A percentile compares a stretch with the other conserved stretches of the same genome.
Conservation (phyloP, 2,329 filamentous ascomycete species). For the Arachnomyces sp. region DNA sequence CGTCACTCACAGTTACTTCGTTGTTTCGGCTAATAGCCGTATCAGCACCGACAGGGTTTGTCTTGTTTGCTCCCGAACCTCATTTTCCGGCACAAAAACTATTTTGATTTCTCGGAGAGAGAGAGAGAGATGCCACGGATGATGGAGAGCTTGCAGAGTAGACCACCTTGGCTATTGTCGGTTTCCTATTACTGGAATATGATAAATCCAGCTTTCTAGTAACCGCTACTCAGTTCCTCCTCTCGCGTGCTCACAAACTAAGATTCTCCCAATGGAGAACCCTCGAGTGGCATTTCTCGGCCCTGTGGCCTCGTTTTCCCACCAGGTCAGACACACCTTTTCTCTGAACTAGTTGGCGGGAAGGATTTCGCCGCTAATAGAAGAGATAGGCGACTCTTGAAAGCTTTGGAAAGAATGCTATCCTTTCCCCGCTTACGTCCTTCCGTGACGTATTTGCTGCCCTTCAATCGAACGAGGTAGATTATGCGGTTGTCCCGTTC, state of each 20-base stretch:
- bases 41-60: slow-evolving; percentile 8
- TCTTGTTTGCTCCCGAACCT: slow-evolving; percentile 16
- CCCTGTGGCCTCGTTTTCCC: slow-evolving; percentile 59
- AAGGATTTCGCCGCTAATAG: not conserved
- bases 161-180: not conserved
- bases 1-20: too few relatives aligned
- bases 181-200: not conserved
- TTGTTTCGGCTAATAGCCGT: too few relatives aligned
- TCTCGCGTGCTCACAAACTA: not conserved
- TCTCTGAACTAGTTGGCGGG: not conserved
- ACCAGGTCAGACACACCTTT: slow-evolving; percentile 48
- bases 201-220: not conserved
- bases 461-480: slow-evolving; percentile 59
- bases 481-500: slow-evolving; percentile 80
- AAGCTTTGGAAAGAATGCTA: slow-evolving; percentile 35
- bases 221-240: not conserved
- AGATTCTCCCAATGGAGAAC: slow-evolving; percentile 14
- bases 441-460: slow-evolving; percentile 66
- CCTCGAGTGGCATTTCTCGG: slow-evolving; percentile 51
- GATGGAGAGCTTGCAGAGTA: not conserved
- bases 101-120: too few relatives aligned
- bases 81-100: too few relatives aligned
- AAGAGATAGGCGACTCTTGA: slow-evolving; percentile 46
- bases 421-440: slow-evolving; percentile 27
- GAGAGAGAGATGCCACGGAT: not conserved